A percentile compares a stretch with the other conserved stretches of the same genome.
Evolutionary conservation across 73 alveolate genomes (phyloP).

Genomic region (Paramecium bursaria): DNA sequence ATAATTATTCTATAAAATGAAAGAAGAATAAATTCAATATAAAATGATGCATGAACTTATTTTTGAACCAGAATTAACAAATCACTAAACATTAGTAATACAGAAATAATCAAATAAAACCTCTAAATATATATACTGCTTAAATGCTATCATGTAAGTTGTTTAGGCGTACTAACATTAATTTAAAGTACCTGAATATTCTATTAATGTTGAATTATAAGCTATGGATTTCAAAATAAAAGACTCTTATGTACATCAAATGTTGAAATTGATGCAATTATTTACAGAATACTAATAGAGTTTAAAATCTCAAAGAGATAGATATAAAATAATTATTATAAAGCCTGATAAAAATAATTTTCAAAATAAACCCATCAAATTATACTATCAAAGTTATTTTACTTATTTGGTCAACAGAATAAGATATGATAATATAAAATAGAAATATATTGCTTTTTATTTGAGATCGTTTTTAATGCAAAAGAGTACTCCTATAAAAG

Average conservation of each 20-base stretch:
- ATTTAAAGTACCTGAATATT: conserved; percentile 27
- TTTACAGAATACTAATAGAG: conserved; percentile 36
- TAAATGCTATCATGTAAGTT: conserved; percentile 35
- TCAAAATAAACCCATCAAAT: not conserved
- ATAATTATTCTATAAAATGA: not conserved
- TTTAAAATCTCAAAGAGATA: conserved; percentile 17
- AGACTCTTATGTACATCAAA: conserved; percentile 13
- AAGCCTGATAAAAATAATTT: conserved; percentile 13
- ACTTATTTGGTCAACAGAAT: not conserved
- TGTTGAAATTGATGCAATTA: conserved; percentile 5
- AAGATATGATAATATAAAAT: not conserved
- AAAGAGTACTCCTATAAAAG: conserved; percentile 4
- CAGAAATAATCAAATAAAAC: not conserved
- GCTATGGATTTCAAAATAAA: conserved; percentile 55
- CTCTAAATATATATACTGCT: conserved; percentile 37
- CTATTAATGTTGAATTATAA: conserved; percentile 39
- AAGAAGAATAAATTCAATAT: not conserved
- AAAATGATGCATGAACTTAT: conserved; percentile 9
- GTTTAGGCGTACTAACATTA: conserved; percentile 23
- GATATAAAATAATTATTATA: not conserved
- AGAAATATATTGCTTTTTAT: conserved; percentile 6
- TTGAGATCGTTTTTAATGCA: not conserved
- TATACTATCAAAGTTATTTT: not conserved
- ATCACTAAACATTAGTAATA: too few species aligned
- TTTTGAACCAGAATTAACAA: not conserved